Base-by-base conservation (phyloP, 306 rosid genomes). In the Castanea mollissima region DNA sequence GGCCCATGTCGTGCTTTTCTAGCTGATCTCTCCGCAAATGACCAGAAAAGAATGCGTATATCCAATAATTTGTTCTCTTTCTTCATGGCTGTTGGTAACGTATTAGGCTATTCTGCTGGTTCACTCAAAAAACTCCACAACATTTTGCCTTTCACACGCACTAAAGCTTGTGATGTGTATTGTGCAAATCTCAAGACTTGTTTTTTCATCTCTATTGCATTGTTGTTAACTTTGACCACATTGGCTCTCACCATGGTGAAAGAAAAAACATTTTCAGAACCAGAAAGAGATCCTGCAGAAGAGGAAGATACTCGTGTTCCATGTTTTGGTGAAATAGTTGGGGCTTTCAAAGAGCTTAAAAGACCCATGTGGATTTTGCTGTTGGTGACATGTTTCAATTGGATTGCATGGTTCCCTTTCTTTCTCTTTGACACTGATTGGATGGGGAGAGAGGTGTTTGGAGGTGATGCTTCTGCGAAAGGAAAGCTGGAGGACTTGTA, bases 401-500 rank as follows among this genome's bases (percentile, higher is more conserved):
- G 99, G 98, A 67, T 92, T 29, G 99, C 96, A 0, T 95, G 99
- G 98, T 95, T 92, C 52, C 98, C 98, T 0, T 95, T 95, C 85
- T 21, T 95, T 74, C 65, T 95, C 34, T 95, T 85, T 73, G 98
- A 95, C 80, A 95, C 99, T 0, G 99, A 95, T 63, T 95, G 99
- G 99, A 95, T 91, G 99, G 99, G 99, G 1, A 51, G 14, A 9
- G 99, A 95, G 79, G 98, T 95, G 32, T 95, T 84, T 34, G 99
- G 99, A 0, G 99, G 99, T 4, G 71, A 57, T n/a, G 92, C 85
- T 41, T 0, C 11, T 8, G 46, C 46, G 46, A 41, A 8, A 41
- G 46, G 46, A 41, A 41, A 41, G 46, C 46, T 8, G 46, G 0
- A 0, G 46, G 46, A 41, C 12, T 41, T 41, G 46, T 95, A 95